Evolutionary conservation across 139 green algal species (phyloP), one percentile per base, ranked within the genome.

Genomic region (Chlorella sorokiniana): DNA sequence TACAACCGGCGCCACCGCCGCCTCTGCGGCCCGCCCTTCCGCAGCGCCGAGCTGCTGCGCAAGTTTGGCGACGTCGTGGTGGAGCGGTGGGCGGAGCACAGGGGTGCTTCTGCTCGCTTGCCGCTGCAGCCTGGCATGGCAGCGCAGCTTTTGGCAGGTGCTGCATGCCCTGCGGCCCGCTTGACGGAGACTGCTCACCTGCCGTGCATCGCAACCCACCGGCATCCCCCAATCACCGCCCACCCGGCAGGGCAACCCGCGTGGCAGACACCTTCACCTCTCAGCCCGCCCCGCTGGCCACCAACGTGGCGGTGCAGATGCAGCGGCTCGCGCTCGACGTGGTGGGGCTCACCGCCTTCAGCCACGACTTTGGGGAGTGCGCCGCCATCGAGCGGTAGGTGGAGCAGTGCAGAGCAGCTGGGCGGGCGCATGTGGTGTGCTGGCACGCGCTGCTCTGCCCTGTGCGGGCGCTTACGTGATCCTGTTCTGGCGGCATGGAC

Each of bases 261-360:
- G 67, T 91, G 31, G 88, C 64, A 7, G 78, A 87, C 27, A 87
- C 86, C 35, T 90, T 81, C 70, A 45, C 33, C 52, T 45, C 20
- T 2, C 70, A 86, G 23, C 51, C 38, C 29, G 42, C 25, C 20
- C 29, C 37, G 61, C 48, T 91, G 31, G 41, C 78, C 41, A 91
- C 84, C 1, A 90, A 95, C 65, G 79, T 95, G 38, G 83, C 91
- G 14, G 69, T 87, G 31, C 85, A 93, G 69, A 91, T 88, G 48
- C 92, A 96, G 86, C 86, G 89, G 45, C 83, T 96, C 5, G 91
- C 91, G 25, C 84, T 96, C 27, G 91, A 96, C 51, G 69, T 95
- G 27, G 88, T 96, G 59, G 89, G 89, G 27, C 73, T 89, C 41
- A 87, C 91, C 29, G 90, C 91, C 14, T 94, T 94, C 87, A 90